Base-by-base conservation (phyloP, 495 filamentous ascomycete species). In the Massariosphaeria phaeospora region DNA sequence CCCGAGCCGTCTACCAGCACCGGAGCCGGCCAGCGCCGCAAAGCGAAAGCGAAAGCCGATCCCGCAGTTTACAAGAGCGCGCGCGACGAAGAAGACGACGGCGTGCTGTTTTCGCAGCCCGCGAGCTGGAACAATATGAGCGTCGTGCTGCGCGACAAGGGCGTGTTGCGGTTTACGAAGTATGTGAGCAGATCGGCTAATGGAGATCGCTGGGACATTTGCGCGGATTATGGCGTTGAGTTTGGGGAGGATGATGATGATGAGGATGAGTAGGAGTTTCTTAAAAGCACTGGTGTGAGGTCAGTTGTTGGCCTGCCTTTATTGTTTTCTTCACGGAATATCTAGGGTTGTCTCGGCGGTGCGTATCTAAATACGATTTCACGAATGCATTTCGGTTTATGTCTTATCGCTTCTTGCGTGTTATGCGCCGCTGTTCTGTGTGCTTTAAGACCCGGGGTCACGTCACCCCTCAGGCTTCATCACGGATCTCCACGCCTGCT, bases 131-230 rank as follows among this genome's bases (percentile, higher is more conserved):
- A 96, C 69, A 84, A 82, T 35, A 76, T 97, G 69, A 85, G 81
- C 60, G 79, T 99, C 39, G 94, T 97, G 12, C 72, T 99, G 39
- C 79, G 94, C 40, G 93, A 99, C 66, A 79, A 78, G 45, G 90
- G 88, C 7, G 84, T 86, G 7, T 76, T 98, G 64, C 81, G 85
- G 71, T 97, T 97, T 67, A 89, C 96, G 65, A 99, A 97, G 76
- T 99, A 96, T 69, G 86, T 97, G 31, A 91, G 86, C 73, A 75
- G 73, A 13, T 77, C 72, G 27, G 91, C 93, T 3, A 79, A 79
- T 64, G 91, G 93, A 13, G 94, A 96, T 70, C 77, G 93, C 31
- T 99, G 91, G 91, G 93, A 99, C 74, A 72, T 96, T 25, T 79
- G 77, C 31, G 94, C 83, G 1, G 83, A 72, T 15, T 84, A 77